Evolutionary conservation across 2,329 filamentous ascomycete species (phyloP), one percentile per base, ranked within the genome.

Genomic region (Chalaropsis ovoidea): DNA sequence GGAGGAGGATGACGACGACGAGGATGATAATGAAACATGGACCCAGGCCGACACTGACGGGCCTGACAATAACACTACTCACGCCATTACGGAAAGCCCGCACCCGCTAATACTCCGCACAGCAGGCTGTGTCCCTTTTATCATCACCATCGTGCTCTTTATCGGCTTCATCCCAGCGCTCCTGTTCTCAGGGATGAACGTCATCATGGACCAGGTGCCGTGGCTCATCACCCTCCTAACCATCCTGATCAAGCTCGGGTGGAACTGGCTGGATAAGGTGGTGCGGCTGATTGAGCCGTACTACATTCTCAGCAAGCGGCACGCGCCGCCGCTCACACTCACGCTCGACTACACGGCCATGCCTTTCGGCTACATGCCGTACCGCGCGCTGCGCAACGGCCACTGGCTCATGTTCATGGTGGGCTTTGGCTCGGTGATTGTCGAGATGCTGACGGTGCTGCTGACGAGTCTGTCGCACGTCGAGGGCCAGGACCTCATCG

Each of bases 231-330:
- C 87, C 0, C 79, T 80, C 2, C 71, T 88, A 6, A 85, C 86
- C 1, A 85, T 89, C 22, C 74, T 79, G 66, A 80, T 90, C 70
- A 89, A 88, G 73, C 78, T 89, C 24, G 76, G 80, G 58, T 90
- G 86, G 87, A 81, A 81, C 68, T 82, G 83, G 2, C 77, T 90
- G 68, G 88, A 90, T 71, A 86, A 82, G 65, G 82, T 85, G 31
- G 80, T 89, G 60, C 84, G 87, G 52, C 86, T 89, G 80, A 83
- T 89, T 73, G 86, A 90, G 73, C 87, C 87, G 1, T 90, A 87
- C 71, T 88, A 86, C 72, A 82, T 88, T 67, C 80, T 90, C 1
- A 86, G 83, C 15, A 78, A 78, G 63, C 81, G 87, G 2, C 82
- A 87, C 69, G 86, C 87, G 2, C 82, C 84, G 0, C 78, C 86